These are phyloP conservation scores for Exophiala spinifera DNA, from an alignment of 2,329 filamentous ascomycete genomes.

Conservation along the genomic window DNA sequence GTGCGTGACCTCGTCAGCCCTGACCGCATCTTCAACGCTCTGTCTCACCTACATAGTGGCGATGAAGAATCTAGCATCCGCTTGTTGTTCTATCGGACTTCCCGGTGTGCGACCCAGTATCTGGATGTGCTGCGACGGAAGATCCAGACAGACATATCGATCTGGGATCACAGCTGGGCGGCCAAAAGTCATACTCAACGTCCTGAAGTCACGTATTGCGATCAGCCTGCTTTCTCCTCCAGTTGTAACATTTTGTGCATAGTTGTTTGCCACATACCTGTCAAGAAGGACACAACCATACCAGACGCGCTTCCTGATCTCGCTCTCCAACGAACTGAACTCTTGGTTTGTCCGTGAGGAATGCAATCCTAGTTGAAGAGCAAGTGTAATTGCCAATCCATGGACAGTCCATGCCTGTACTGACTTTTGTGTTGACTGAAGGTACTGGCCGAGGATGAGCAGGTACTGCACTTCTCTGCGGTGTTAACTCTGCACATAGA, in stretches of 20 bases:
- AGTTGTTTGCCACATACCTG: no score
- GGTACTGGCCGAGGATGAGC: constrained; percentile 50
- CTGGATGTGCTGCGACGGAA: constrained; percentile 32
- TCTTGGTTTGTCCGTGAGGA: constrained; percentile 38
- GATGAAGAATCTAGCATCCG: constrained; percentile 2
- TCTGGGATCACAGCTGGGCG: constrained; percentile 49
- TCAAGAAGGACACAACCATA: constrained; percentile 50
- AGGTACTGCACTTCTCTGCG: constrained; percentile 51
- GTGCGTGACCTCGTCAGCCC: no score
- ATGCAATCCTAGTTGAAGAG: constrained; percentile 53
- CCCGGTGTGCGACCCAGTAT: background rate
- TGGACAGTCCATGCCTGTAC: constrained; percentile 55
- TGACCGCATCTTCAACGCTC: no score
- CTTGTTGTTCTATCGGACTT: constrained; percentile 3
- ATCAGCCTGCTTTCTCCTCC: no score
- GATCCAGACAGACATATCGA: constrained; percentile 38
- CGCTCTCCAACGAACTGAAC: constrained; percentile 44
- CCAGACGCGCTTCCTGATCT: constrained; percentile 51
- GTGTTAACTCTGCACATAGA: no score
- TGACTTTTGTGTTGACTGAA: constrained; percentile 54
- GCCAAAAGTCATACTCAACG: constrained; percentile 53
- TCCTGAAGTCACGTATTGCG: no score
- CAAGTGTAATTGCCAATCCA: constrained; percentile 51
- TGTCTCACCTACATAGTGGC: constrained; percentile 10
- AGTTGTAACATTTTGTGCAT: no score